Percentiles rank a stretch among this genome's conserved stretches.
Conservation (phyloP, 2,329 filamentous ascomycete species). For the Aspergillus niger region DNA sequence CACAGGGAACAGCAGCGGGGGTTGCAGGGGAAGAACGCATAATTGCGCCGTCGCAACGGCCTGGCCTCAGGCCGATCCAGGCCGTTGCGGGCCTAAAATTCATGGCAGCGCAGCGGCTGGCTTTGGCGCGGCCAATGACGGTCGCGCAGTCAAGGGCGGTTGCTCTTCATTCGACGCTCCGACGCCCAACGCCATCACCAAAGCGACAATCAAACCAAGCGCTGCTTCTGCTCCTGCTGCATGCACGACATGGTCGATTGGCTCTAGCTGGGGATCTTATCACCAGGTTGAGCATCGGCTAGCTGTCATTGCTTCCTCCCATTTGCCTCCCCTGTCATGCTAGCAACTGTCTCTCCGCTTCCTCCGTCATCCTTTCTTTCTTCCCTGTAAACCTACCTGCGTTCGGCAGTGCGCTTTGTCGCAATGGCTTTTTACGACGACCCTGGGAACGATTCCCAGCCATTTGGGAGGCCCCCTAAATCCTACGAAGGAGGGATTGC, state of each 20-base stretch:
- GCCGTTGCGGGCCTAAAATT: constrained; percentile 1
- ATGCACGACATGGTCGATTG: constrained; percentile 8
- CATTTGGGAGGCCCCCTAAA: constrained; percentile 33
- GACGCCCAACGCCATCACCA: neutral
- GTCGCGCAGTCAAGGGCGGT: constrained; percentile 4
- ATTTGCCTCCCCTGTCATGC: constrained; percentile 20
- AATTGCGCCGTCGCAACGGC: constrained; percentile 20
- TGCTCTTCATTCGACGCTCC: constrained; percentile 7
- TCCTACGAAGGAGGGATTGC: constrained; percentile 37
- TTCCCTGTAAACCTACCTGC: constrained; percentile 10
- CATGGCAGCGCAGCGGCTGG: constrained; percentile 2
- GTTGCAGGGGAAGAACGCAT: constrained; percentile 12
- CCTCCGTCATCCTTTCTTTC: constrained; percentile 17
- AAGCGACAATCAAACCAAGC: neutral
- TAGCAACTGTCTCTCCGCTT: constrained; percentile 17
- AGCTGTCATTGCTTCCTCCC: constrained; percentile 3
- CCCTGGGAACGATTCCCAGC: constrained; percentile 36
- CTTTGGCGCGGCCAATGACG: constrained; percentile 13
- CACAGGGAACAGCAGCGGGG: constrained; percentile 20
- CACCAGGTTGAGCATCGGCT: constrained; percentile 3
- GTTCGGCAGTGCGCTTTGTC: constrained; percentile 10
- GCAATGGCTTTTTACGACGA: constrained; percentile 46
- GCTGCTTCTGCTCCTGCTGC: constrained; percentile 5
- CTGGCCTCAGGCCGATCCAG: constrained; percentile 14
- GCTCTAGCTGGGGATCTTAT: constrained; percentile 6